These are phyloP conservation scores for Yamadazyma epiphylla DNA, from an alignment of 1,139 yeast species.

Conservation along the genomic window DNA sequence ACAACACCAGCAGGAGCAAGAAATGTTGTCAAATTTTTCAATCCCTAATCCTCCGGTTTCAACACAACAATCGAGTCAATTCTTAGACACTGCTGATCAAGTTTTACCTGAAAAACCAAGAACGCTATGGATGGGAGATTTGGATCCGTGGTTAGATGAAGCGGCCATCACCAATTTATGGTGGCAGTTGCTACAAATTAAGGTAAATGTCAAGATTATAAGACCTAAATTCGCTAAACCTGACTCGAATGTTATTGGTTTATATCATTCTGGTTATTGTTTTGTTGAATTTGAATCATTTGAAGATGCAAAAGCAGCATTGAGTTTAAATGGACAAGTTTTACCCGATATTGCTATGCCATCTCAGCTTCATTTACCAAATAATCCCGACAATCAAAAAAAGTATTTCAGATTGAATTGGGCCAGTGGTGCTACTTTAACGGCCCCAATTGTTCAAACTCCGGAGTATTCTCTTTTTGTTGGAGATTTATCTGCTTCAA, in stretches of 20 bases:
- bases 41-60: conserved; percentile 44
- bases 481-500: conserved; percentile 73
- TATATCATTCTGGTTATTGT: conserved; percentile 68
- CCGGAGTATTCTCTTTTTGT: conserved; percentile 67
- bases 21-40: conserved; percentile 35
- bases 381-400: conserved; percentile 51
- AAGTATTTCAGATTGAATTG: conserved; percentile 66
- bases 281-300: conserved; percentile 63
- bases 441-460: conserved; percentile 48
- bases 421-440: conserved; percentile 64
- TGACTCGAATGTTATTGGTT: conserved; percentile 24
- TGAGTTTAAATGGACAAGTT: conserved; percentile 59
- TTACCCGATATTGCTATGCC: conserved; percentile 57
- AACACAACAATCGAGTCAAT: conserved; percentile 18
- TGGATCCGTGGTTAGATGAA: conserved; percentile 74
- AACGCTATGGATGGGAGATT: conserved; percentile 77
- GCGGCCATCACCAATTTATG: conserved; percentile 54
- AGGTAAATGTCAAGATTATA: conserved; percentile 50
- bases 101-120: conserved; percentile 36
- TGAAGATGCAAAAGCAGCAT: conserved; percentile 64
- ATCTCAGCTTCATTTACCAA: conserved; percentile 38
- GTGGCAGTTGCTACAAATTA: conserved; percentile 44
- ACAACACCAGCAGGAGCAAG: conserved; percentile 46
- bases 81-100: conserved; percentile 7
- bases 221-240: conserved; percentile 36